A percentile compares a stretch with the other conserved stretches of the same genome.
These are phyloP conservation scores for Pichia sp. DNA, from an alignment of 1,139 yeast genomes.

Conservation along the genomic window DNA sequence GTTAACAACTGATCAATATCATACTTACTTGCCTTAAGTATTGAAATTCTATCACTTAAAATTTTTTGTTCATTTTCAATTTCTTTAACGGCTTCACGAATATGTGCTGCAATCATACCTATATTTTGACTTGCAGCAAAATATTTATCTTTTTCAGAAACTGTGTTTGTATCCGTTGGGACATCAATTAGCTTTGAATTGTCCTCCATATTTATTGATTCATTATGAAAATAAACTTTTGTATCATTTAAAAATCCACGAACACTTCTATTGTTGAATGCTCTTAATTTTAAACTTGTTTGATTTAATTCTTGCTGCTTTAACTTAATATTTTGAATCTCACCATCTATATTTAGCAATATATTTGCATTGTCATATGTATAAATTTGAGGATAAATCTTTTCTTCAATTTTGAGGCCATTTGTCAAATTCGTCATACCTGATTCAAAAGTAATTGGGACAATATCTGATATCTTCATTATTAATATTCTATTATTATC, in stretches of 20 bases:
- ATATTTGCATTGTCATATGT: conserved; percentile 23
- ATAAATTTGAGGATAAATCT: conserved; percentile 43
- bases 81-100: conserved; percentile 17
- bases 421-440: conserved; percentile 31
- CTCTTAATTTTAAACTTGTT: conserved; percentile 25
- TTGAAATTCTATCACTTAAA: background rate
- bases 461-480: conserved; percentile 32
- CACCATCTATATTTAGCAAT: conserved; percentile 20
- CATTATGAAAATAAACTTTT: background rate
- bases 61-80: conserved; percentile 9
- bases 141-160: conserved; percentile 12
- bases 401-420: conserved; percentile 32
- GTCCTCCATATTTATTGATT: conserved; percentile 12
- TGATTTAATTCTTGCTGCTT: conserved; percentile 9
- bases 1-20: conserved; percentile 25
- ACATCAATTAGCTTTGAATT: background rate
- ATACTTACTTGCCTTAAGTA: conserved; percentile 12
- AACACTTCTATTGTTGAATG: conserved; percentile 31
- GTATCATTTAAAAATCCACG: conserved; percentile 4
- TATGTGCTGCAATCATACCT: conserved; percentile 7
- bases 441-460: conserved; percentile 33
- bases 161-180: background rate
- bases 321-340: conserved; percentile 13
- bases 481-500: conserved; percentile 27
- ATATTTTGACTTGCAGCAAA: conserved; percentile 13